Evolutionary conservation across 2,329 filamentous ascomycete genomes (phyloP).

Genomic region (Epichloe brachyelytri): DNA sequence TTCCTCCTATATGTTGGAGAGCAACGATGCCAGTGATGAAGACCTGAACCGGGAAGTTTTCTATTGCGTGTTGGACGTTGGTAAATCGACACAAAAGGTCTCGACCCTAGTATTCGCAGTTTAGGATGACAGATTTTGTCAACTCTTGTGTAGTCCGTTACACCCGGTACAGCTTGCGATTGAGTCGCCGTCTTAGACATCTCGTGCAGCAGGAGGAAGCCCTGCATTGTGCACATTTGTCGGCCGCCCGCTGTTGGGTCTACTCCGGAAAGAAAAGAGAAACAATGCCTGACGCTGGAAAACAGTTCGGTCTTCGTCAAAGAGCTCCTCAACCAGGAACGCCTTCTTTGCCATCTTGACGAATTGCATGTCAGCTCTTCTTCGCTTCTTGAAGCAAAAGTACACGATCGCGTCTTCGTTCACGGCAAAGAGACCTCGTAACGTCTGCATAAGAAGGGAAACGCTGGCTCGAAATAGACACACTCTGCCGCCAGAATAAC

Average conservation of each 20-base stretch:
- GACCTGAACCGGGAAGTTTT: not conserved
- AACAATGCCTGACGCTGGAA: constrained; percentile 48
- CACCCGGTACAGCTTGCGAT: not conserved
- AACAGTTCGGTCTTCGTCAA: constrained; percentile 44
- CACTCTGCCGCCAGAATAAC: constrained; percentile 91
- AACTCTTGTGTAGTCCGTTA: not conserved
- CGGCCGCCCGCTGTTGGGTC: not conserved
- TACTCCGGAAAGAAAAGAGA: constrained; percentile 42
- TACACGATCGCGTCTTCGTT: constrained; percentile 52
- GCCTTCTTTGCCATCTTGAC: constrained; percentile 56
- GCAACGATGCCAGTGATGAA: not conserved
- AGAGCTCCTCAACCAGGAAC: constrained; percentile 49
- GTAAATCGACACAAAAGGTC: not conserved
- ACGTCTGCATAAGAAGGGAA: constrained; percentile 74
- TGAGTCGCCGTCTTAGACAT: not conserved
- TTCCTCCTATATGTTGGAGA: not conserved
- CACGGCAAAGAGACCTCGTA: constrained; percentile 60
- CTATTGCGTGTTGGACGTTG: not conserved
- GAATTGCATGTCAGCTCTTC: constrained; percentile 67
- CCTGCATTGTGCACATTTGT: not conserved
- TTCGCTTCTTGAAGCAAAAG: constrained; percentile 92
- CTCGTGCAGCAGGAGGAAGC: not conserved
- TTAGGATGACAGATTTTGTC: not conserved
- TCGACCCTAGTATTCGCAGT: not conserved
- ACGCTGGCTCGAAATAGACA: constrained; percentile 93